Base-by-base conservation (phyloP, 2,329 filamentous ascomycete genomes). In the Arthrobotrys musiformis region DNA sequence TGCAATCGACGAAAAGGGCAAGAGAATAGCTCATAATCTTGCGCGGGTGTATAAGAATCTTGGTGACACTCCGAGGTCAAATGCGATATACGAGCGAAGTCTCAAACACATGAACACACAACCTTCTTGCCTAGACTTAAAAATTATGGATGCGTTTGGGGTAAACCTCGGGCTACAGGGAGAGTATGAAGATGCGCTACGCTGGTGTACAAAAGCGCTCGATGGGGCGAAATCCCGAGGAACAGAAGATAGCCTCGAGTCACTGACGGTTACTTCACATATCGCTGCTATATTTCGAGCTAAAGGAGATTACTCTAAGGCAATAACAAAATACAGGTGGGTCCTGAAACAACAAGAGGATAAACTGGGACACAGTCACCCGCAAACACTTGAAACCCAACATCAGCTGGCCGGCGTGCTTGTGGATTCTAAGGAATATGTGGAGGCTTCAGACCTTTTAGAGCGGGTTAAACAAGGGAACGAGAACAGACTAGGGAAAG, bases 91-190 rank as follows among this genome's bases (percentile, higher is more conserved):
- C 24, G 19, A 54, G 11, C 19, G 54, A 26, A 52, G 40, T 17
- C 67, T 70, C 15, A 5, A 42, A n/a, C 24, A 28, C 5, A 4
- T 68, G 33, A 15, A 24, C 24, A 26, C 48, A 28, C 54, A 42
- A 1, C 42, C 28, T 2, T 61, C 67, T 13, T 62, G 15, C n/a
- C 11, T 42, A 24, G 56, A 70, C 2, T 19, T 52, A 17, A 52
- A 28, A 33, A 62, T 62, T 13, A 70, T 70, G 67, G 67, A 70
- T 54, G 48, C 67, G 3, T 44, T 70, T 22, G 67, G 67, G 17
- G 67, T 62, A 70, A 61, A 33, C 24, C 56, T 70, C 8, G 54
- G 13, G 11, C 19, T 70, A 4, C 42, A 62, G 17, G 54, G 67
- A 1, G 50, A 42, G 15, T 40, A 70, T 24, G 54, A 70, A 15